Percentiles rank a stretch among this genome's conserved stretches.
These are phyloP conservation scores for Peltaster fructicola DNA, from an alignment of 2,329 filamentous ascomycete species.

Conservation along the genomic window DNA sequence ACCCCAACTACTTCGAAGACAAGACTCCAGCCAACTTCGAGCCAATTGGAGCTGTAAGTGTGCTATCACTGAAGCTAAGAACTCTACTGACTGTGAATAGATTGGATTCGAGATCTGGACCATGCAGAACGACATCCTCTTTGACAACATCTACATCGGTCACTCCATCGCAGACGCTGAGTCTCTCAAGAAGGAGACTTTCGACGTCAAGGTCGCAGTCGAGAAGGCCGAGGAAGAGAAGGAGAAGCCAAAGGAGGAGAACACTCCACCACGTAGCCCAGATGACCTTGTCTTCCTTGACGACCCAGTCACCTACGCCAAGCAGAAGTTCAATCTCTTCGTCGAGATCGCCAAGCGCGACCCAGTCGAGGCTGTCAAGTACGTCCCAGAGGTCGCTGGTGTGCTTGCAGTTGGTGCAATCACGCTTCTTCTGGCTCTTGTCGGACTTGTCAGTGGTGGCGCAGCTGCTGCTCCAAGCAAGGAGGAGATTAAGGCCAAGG, in stretches of 20 bases:
- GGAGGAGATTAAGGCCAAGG: slow-evolving; percentile 50
- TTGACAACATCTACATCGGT: slow-evolving; percentile 99
- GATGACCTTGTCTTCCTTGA: slow-evolving; percentile 74
- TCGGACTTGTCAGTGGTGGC: slow-evolving; percentile 46
- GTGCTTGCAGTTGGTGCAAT: slow-evolving; percentile 55
- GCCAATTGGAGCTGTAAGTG: slow-evolving; percentile 86
- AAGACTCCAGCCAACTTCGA: slow-evolving; percentile 93
- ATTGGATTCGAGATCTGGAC: slow-evolving; percentile 99
- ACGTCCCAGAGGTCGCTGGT: slow-evolving; percentile 80
- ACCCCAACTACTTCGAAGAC: slow-evolving; percentile 93
- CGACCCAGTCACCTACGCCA: slow-evolving; percentile 72
- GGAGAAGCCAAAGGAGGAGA: slow-evolving; percentile 55
- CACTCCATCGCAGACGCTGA: slow-evolving; percentile 88
- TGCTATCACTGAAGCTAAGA: neutral
- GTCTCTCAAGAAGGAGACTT: slow-evolving; percentile 77
- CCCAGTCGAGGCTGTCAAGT: slow-evolving; percentile 68
- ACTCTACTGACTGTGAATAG: slow-evolving; percentile 25
- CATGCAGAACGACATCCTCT: slow-evolving; percentile 97
- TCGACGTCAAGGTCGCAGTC: slow-evolving; percentile 67
- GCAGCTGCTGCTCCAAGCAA: slow-evolving; percentile 44
- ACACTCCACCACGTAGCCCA: slow-evolving; percentile 46
- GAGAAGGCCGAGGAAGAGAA: slow-evolving; percentile 69
- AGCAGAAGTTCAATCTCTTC: slow-evolving; percentile 89
- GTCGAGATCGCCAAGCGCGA: slow-evolving; percentile 65
- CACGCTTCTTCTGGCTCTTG: slow-evolving; percentile 52